phyloP scores from a whole-genome alignment of 2,329 filamentous ascomycete genomes.

The Fusarium chaquense region DNA sequence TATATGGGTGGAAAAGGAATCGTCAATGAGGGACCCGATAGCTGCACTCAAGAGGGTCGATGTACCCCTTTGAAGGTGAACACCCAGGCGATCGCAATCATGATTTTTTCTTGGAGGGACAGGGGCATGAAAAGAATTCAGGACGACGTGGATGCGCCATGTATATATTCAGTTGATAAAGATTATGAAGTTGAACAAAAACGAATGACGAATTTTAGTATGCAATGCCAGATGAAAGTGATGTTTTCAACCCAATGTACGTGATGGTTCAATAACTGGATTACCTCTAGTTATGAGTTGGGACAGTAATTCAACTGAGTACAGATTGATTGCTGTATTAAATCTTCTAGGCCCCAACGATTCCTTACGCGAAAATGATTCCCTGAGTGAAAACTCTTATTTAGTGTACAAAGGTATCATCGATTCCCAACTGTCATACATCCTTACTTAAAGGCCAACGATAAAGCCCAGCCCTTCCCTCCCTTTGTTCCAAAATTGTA shows the following conservation, averaged over 20 bases:
- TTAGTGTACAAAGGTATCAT: conserved; percentile 48
- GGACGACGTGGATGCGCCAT: conserved; percentile 5
- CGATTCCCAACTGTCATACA: conserved; percentile 28
- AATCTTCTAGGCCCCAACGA: not conserved
- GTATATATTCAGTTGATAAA: conserved; percentile 22
- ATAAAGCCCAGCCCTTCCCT: not conserved
- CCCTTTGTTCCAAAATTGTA: conserved; percentile 1
- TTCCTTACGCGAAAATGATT: conserved; percentile 15
- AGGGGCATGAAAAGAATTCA: conserved; percentile 8
- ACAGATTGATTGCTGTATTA: not conserved
- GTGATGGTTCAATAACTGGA: not conserved
- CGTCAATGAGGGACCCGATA: not conserved
- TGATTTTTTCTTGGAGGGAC: conserved; percentile 13
- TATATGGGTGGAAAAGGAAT: not conserved
- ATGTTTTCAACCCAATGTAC: not conserved
- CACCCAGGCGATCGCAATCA: conserved; percentile 7
- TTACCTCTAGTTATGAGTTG: not conserved
- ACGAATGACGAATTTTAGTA: conserved; percentile 1
- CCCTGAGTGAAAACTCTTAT: conserved; percentile 19
- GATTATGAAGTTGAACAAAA: conserved; percentile 15
- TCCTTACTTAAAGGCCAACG: conserved; percentile 10
- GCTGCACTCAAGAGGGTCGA: conserved; percentile 3
- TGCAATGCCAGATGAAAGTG: not conserved
- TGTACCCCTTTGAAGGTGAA: not conserved
- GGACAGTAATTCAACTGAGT: not conserved